Conservation (phyloP, 768 basidiomycete genomes). For the Rhizopogon vesiculosus region DNA sequence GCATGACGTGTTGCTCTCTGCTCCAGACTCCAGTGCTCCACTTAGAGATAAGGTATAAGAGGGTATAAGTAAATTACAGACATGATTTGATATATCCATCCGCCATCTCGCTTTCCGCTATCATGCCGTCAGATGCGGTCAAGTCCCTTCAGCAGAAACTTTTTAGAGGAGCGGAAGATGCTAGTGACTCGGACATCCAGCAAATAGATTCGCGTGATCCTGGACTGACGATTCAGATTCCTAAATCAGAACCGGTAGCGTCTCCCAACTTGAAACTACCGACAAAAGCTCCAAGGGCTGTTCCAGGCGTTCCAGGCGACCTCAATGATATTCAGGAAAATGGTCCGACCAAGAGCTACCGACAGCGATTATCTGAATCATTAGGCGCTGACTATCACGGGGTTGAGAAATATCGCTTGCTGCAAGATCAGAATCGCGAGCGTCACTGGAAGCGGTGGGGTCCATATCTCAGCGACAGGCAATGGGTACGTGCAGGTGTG, state of each 20-base stretch:
- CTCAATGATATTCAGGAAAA: slow-evolving; percentile 4
- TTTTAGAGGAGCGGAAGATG: slow-evolving; percentile 43
- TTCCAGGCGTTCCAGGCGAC: slow-evolving; percentile 26
- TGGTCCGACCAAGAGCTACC: slow-evolving; percentile 36
- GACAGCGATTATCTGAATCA: slow-evolving; percentile 58
- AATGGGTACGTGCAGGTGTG: slow-evolving; percentile 68
- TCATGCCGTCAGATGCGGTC: slow-evolving; percentile 40
- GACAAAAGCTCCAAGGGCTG: slow-evolving; percentile 40
- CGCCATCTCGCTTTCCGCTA: slow-evolving; percentile 7
- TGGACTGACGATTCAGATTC: slow-evolving; percentile 67
- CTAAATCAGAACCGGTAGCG: slow-evolving; percentile 40
- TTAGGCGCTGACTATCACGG: slow-evolving; percentile 75
- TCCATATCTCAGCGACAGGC: slow-evolving; percentile 93
- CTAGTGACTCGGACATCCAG: slow-evolving; percentile 12
- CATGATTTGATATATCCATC: neutral
- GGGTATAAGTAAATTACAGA: slow-evolving; percentile 7
- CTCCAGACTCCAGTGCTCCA: no score
- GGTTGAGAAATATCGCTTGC: slow-evolving; percentile 79
- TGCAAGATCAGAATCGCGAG: slow-evolving; percentile 74
- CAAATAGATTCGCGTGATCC: slow-evolving; percentile 21
- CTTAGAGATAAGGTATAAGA: neutral
- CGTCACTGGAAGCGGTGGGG: slow-evolving; percentile 99
- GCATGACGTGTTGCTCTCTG: no score
- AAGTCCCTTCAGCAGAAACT: slow-evolving; percentile 74
- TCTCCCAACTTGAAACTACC: slow-evolving; percentile 22